Conservation (phyloP, 768 basidiomycete species). For the Porphyrellus cyaneotinctus region DNA sequence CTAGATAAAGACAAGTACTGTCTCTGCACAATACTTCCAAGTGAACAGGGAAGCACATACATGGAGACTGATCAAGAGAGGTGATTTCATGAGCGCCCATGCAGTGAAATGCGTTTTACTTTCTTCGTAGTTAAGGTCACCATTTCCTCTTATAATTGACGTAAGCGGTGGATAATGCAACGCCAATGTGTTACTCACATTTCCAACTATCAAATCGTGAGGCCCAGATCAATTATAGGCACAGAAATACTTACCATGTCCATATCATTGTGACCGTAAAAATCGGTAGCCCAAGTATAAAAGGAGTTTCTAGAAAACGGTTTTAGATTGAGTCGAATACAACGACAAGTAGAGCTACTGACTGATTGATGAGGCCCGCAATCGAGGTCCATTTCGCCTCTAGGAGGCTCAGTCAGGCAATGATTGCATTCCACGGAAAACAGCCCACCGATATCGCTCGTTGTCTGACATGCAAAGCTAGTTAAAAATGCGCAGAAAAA, state of each 20-base stretch:
- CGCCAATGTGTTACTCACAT: constrained; percentile 35
- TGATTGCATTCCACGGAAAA: background rate
- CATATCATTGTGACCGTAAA: constrained; percentile 66
- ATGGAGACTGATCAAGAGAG: constrained; percentile 58
- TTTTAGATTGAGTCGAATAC: background rate
- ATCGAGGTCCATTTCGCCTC: constrained; percentile 50
- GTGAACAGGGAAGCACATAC: constrained; percentile 31
- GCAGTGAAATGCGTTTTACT: constrained; percentile 68
- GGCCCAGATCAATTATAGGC: constrained; percentile 1
- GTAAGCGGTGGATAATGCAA: background rate
- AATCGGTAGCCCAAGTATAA: constrained; percentile 56
- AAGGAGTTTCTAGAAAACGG: constrained; percentile 54
- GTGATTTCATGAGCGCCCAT: constrained; percentile 70
- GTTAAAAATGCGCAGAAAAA: background rate
- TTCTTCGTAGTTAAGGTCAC: constrained; percentile 57
- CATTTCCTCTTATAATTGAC: constrained; percentile 49
- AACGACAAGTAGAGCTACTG: constrained; percentile 2
- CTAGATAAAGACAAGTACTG: constrained; percentile 29
- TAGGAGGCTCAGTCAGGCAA: constrained; percentile 13
- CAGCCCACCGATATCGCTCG: constrained; percentile 42
- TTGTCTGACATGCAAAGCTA: constrained; percentile 37
- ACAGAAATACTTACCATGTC: constrained; percentile 47
- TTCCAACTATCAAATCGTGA: constrained; percentile 42
- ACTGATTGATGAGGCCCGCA: constrained; percentile 54
- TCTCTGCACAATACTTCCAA: background rate